Evolutionary conservation across 2,329 filamentous ascomycete genomes (phyloP), one percentile per base, ranked within the genome.

Genomic region (Aspergillus ustus): DNA sequence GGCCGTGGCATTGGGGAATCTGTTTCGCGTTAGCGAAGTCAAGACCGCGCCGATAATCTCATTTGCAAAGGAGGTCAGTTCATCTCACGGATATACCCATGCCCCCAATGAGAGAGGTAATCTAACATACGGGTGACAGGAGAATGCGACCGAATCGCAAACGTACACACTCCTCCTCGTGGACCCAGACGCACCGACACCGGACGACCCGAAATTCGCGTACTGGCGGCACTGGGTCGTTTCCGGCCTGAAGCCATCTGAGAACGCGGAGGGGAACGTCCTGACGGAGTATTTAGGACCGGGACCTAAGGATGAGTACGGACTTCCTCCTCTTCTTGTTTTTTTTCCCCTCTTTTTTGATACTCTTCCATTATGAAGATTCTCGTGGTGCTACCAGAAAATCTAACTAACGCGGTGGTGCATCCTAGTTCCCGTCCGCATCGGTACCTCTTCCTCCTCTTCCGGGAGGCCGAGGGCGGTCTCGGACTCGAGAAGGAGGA

Each of bases 161-260:
- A 44, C 28, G 8, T 67, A 67, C 25, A 67, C 61, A 0, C 61
- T 67, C n/a, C 46, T 66, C 22, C 57, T 67, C 2, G 46, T 62
- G 11, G 63, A 67, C 50, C 63, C 65, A 0, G 63, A 67, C 40
- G 63, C 65, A 0, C 65, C 65, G 2, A 67, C 65, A 1, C 65
- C 65, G 0, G 63, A 66, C 20, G 63, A 67, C 17, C 65, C 63
- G 20, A 67, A 66, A 25, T 67, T 62, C 19, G 63, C 65, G 4
- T 67, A 64, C 46, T 67, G 65, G 65, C 46, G 65, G 43, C 63
- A 67, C 43, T 67, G 65, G 65, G 61, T 67, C 1, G 52, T 66
- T 2, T 59, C 59, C 0, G 63, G 63, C n/a, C 15, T 67, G 4
- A 52, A 44, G 13, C 54, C 65, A 0, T 17, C 31, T 0, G 28